Conservation (phyloP, 306 rosid genomes). For the Abrus pulchellus region DNA sequence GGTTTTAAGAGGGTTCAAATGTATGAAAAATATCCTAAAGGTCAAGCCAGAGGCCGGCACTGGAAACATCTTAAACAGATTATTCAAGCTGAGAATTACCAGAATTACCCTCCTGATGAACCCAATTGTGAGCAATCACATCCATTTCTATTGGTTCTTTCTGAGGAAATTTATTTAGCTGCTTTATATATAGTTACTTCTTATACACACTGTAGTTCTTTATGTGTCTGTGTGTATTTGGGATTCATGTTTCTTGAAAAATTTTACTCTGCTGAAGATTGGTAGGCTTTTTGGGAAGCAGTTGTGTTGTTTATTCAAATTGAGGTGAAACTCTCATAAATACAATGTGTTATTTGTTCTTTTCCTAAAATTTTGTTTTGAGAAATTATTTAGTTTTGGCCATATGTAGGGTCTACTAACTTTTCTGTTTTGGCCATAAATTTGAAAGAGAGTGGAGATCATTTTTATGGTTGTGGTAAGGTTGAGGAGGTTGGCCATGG, state of each 20-base stretch:
- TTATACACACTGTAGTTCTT: neutral
- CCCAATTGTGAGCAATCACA: conserved; percentile 70
- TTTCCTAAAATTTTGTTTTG: too few species aligned
- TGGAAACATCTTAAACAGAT: conserved; percentile 99
- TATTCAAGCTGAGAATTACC: conserved; percentile 89
- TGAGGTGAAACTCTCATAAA: neutral
- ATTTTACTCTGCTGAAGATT: conserved; percentile 32
- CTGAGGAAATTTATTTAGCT: neutral
- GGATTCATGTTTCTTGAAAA: neutral
- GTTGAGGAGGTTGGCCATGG: neutral
- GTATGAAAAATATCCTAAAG: conserved; percentile 93
- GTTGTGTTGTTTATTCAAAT: neutral
- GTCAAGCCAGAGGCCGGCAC: conserved; percentile 89
- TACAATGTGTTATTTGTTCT: too few species aligned
- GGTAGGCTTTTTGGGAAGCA: conserved; percentile 16
- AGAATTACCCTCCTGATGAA: conserved; percentile 75
- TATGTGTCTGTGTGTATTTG: neutral
- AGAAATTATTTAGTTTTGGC: too few species aligned
- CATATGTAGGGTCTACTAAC: too few species aligned
- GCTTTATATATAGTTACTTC: too few species aligned
- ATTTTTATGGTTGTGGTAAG: neutral
- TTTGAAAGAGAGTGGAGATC: neutral
- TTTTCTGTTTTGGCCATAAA: neutral
- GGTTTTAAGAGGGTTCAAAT: conserved; percentile 86
- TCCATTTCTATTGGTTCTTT: neutral